Evolutionary conservation across 1,284 basidiomycete species (phyloP).

Genomic region (Cutaneotrichosporon cavernicola): DNA sequence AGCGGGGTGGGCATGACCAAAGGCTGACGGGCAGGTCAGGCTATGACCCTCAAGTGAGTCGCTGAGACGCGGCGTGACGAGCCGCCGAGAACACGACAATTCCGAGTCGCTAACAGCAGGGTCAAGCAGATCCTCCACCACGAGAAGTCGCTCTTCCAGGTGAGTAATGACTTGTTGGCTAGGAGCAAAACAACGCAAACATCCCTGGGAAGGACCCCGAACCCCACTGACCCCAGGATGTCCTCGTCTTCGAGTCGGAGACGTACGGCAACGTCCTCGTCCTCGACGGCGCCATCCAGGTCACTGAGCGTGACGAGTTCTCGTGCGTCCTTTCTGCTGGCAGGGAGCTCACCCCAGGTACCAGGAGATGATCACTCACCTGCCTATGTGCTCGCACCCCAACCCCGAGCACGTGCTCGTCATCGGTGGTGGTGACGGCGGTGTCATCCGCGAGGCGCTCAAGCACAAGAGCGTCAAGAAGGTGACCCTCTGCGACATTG

Average conservation of each 20-base stretch:
- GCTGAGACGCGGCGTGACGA: not conserved
- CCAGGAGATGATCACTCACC: slow-evolving; percentile 98
- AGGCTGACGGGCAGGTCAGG: slow-evolving; percentile 60
- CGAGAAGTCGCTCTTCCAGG: slow-evolving; percentile 79
- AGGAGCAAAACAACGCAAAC: not conserved
- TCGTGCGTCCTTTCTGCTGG: slow-evolving; percentile 62
- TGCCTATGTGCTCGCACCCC: slow-evolving; percentile 92
- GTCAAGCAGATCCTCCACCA: slow-evolving; percentile 94
- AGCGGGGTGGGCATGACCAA: slow-evolving; percentile 10
- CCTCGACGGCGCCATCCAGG: slow-evolving; percentile 94
- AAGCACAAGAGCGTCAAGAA: slow-evolving; percentile 90
- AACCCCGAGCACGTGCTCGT: slow-evolving; percentile 95
- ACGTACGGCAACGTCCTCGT: slow-evolving; percentile 95
- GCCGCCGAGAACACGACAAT: not conserved
- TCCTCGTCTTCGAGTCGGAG: slow-evolving; percentile 91
- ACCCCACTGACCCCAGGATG: slow-evolving; percentile 64
- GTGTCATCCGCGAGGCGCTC: slow-evolving; percentile 94
- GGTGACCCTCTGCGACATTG: slow-evolving; percentile 96
- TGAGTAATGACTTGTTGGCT: slow-evolving; percentile 25
- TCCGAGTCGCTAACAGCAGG: slow-evolving; percentile 35
- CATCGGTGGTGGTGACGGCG: slow-evolving; percentile 94
- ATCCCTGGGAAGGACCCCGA: not conserved
- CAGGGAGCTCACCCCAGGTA: slow-evolving; percentile 61
- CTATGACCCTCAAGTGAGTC: slow-evolving; percentile 76
- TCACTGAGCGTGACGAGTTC: slow-evolving; percentile 97